Evolutionary conservation across 2,329 filamentous ascomycete species (phyloP).

Genomic region (Cryphonectria nitschkei): DNA sequence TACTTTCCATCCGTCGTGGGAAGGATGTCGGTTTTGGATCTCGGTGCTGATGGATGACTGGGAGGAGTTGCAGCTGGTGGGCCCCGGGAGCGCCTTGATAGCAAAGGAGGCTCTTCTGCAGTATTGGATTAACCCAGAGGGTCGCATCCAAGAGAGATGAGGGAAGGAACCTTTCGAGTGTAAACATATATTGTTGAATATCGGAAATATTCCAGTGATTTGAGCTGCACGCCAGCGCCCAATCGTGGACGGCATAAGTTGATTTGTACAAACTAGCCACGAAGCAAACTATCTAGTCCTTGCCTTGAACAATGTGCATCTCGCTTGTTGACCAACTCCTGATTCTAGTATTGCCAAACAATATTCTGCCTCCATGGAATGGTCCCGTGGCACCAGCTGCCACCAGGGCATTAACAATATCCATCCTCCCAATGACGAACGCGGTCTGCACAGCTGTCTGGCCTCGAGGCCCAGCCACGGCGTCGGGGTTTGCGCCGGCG

Average conservation of each 20-base stretch:
- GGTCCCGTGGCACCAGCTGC: slow-evolving; percentile 7
- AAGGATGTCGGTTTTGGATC: slow-evolving; percentile 17
- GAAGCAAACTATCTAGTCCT: not conserved
- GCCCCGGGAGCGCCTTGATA: not conserved
- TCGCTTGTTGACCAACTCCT: slow-evolving; percentile 8
- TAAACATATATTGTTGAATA: not conserved
- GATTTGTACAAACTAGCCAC: not conserved
- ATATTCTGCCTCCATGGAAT: slow-evolving; percentile 4
- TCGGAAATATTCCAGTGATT: not conserved
- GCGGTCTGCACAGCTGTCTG: slow-evolving; percentile 29
- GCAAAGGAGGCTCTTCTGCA: slow-evolving; percentile 12
- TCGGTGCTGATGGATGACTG: slow-evolving; percentile 13
- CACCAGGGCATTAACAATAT: slow-evolving; percentile 5
- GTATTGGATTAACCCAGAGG: slow-evolving; percentile 13
- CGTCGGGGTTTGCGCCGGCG: slow-evolving; percentile 25
- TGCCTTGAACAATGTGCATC: not conserved
- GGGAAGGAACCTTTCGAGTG: not conserved
- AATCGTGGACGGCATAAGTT: not conserved
- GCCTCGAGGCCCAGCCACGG: slow-evolving; percentile 12
- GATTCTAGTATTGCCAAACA: not conserved
- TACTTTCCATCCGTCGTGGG: slow-evolving; percentile 4
- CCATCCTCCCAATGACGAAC: slow-evolving; percentile 12
- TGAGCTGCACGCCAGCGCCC: not conserved
- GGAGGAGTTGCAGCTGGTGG: slow-evolving; percentile 10
- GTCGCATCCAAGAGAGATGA: slow-evolving; percentile 13